These are phyloP conservation scores for Komagataella pseudopastoris DNA, from an alignment of 805 yeast genomes.

Conservation along the genomic window DNA sequence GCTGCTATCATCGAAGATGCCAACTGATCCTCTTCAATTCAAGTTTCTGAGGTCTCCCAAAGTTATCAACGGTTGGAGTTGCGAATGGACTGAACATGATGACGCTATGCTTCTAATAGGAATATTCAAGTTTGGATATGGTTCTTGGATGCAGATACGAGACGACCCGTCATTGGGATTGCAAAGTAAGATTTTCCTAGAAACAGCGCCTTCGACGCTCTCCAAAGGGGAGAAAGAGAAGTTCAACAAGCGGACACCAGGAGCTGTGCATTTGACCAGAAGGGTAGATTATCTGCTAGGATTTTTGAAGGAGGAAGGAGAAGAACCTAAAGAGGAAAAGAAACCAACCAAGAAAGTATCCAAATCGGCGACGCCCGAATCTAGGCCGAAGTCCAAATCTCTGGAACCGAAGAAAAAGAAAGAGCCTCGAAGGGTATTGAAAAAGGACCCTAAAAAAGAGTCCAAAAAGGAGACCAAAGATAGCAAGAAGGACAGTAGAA, in stretches of 20 bases:
- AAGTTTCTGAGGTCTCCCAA: constrained; percentile 52
- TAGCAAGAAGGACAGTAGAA: neutral
- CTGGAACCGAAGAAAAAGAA: constrained; percentile 9
- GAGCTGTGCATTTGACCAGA: constrained; percentile 83
- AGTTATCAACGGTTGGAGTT: constrained; percentile 82
- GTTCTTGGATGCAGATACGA: constrained; percentile 87
- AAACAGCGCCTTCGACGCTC: constrained; percentile 14
- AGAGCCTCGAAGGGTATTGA: neutral
- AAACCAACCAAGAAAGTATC: constrained; percentile 2
- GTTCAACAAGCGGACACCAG: constrained; percentile 60
- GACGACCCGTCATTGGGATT: constrained; percentile 89
- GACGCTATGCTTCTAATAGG: constrained; percentile 85
- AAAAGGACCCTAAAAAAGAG: constrained; percentile 5
- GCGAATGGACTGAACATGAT: constrained; percentile 72
- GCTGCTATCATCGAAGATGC: constrained; percentile 38
- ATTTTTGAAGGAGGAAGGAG: constrained; percentile 34
- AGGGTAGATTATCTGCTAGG: constrained; percentile 78
- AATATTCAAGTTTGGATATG: constrained; percentile 85
- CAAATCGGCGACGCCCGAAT: constrained; percentile 1
- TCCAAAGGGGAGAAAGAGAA: constrained; percentile 23
- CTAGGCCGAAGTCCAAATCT: constrained; percentile 5
- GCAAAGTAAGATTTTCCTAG: constrained; percentile 72
- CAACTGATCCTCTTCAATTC: constrained; percentile 42
- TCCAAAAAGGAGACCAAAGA: neutral
- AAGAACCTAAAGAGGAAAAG: constrained; percentile 5